Evolutionary conservation across 202 grass and related monocot genomes (phyloP).

Genomic region (Digitaria exilis): DNA sequence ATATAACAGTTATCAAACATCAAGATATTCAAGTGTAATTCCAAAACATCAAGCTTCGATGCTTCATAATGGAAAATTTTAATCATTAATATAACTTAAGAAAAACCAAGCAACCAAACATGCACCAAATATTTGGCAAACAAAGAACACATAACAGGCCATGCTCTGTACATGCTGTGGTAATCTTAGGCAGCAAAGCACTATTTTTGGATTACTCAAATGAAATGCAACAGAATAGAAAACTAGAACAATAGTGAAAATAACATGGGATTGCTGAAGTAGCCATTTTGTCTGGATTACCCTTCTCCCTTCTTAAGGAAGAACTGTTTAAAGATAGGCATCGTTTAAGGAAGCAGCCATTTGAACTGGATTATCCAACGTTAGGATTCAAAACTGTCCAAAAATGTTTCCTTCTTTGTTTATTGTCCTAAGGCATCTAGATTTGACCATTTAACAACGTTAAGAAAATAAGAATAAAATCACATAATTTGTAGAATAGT

Average conservation of each 20-base stretch:
- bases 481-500: background rate
- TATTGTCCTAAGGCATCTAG: background rate
- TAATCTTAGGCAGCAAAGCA: slow-evolving; percentile 1
- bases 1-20: slow-evolving; percentile 21
- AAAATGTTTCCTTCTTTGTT: background rate
- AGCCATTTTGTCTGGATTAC: background rate
- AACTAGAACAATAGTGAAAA: background rate
- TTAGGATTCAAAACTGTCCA: background rate
- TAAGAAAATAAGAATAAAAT: background rate
- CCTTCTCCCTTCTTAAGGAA: slow-evolving; percentile 12
- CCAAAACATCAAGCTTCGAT: slow-evolving; percentile 3
- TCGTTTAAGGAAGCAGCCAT: background rate
- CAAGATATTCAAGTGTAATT: slow-evolving; percentile 9
- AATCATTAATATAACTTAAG: background rate
- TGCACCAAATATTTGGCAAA: background rate
- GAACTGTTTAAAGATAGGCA: background rate
- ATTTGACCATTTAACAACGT: background rate
- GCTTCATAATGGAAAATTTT: slow-evolving; percentile 8
- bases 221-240: background rate
- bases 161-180: background rate
- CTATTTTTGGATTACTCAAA: background rate
- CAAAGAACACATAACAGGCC: background rate
- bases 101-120: background rate
- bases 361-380: background rate
- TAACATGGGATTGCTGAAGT: background rate